Base-by-base conservation (phyloP, 225 moss, liverwort and hornwort species). In the Neckera pumila region DNA sequence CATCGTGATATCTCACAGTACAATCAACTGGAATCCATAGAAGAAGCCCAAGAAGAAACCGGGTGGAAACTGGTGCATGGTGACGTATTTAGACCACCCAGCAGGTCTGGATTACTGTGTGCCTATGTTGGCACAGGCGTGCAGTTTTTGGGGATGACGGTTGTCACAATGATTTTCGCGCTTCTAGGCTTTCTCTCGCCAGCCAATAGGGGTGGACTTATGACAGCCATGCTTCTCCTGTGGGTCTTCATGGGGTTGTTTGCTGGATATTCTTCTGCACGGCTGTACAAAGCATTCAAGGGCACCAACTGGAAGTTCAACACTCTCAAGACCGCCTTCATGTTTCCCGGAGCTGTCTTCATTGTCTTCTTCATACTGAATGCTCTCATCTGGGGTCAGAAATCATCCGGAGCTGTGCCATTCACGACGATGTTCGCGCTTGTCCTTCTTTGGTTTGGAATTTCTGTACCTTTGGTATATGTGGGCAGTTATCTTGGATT, bases 231-330 rank as follows among this genome's bases (percentile, higher is more conserved):
- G 97, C 87, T 97, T 79, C 95, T 97, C 11, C 91, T 96, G 54
- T 97, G 97, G 97, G 97, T 97, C 59, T 97, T 97, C 94, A 96
- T 97, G 97, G 97, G 97, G 69, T 84, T 97, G 49, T 95, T 97
- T 38, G 96, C 97, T 14, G 97, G 97, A 45, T 97, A 96, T 83
- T 89, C 96, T 8, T 97, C 97, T 5, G 96, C 97, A 49, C 93
- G 97, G 26, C 94, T 97, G 17, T 96, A 94, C 88, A 97, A 97
- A 90, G 90, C 92, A 70, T 97, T 97, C 84, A 96, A 97, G 90
- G 97, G 97, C 86, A 96, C 93, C 12, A 92, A 97, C 56, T 97
- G 97, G 97, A 97, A 96, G 89, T 84, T 95, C 70, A 97, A 95
- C 71, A 97, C 96, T 28, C 80, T 97, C 78, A 97, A 95, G 90